Evolutionary conservation across 305 asterid genomes (phyloP).

Genomic region (Caryopteris hybrid): DNA sequence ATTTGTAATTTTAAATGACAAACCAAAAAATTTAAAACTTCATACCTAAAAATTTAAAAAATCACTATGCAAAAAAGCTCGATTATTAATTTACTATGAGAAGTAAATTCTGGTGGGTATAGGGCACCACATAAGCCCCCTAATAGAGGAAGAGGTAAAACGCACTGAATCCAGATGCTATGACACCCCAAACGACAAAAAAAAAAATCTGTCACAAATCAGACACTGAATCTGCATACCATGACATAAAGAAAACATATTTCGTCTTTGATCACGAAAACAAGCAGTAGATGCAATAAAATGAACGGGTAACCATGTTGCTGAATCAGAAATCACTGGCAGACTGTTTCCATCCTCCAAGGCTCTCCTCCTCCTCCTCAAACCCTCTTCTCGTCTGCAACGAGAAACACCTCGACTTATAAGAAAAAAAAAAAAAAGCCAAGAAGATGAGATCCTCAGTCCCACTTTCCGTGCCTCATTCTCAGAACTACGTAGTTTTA

Average conservation of each 20-base stretch:
- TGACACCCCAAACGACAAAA: too few species aligned
- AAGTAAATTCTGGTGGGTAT: too few species aligned
- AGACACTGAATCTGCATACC: background rate
- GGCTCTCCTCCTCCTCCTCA: constrained; percentile 36
- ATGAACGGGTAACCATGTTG: background rate
- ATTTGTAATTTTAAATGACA: too few species aligned
- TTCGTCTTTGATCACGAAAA: background rate
- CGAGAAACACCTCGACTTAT: background rate
- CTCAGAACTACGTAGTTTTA: too few species aligned
- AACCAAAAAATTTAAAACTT: too few species aligned
- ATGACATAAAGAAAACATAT: background rate
- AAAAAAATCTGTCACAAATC: constrained; percentile 1
- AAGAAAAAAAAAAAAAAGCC: background rate
- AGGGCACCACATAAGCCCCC: too few species aligned
- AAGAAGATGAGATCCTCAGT: background rate
- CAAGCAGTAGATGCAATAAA: background rate
- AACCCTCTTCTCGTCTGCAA: constrained; percentile 41
- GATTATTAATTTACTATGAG: too few species aligned
- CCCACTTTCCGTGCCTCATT: background rate
- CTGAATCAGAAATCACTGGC: constrained; percentile 26
- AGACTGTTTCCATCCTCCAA: constrained; percentile 65
- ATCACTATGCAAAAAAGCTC: too few species aligned
- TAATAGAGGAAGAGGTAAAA: too few species aligned
- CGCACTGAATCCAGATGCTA: too few species aligned
- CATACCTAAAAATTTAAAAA: too few species aligned